Conservation (phyloP, 805 yeast species). For the Ogataea siamensis region DNA sequence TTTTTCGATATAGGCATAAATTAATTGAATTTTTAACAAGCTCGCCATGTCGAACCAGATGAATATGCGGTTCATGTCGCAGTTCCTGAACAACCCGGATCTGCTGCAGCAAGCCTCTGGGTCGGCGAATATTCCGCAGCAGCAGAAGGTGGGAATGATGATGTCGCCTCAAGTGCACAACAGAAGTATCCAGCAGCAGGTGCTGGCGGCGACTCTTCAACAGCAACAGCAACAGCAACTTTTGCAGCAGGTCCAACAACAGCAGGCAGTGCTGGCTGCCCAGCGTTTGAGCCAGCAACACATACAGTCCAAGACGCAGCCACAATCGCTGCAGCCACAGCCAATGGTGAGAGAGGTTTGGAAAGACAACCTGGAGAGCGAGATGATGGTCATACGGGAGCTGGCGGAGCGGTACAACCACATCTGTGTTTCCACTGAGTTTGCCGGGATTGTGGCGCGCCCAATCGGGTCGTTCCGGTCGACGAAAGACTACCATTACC, state of each 20-base stretch:
- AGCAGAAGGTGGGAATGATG: constrained; percentile 29
- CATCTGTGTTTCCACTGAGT: constrained; percentile 81
- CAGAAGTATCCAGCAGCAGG: constrained; percentile 32
- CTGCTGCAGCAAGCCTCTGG: constrained; percentile 13
- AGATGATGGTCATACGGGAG: constrained; percentile 59
- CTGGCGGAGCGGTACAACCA: constrained; percentile 55
- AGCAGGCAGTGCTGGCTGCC: constrained; percentile 21
- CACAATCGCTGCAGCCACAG: constrained; percentile 28
- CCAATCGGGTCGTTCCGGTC: constrained; percentile 93
- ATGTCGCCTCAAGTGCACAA: constrained; percentile 37
- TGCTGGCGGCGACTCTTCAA: constrained; percentile 25
- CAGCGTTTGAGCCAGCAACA: constrained; percentile 24
- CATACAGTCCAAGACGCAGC: constrained; percentile 20
- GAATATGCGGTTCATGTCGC: constrained; percentile 28
- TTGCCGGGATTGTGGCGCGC: constrained; percentile 93
- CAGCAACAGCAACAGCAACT: constrained; percentile 25
- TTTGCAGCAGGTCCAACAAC: constrained; percentile 25
- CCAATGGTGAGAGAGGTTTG: constrained; percentile 71
- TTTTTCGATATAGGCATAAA: neutral
- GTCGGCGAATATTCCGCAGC: constrained; percentile 6
- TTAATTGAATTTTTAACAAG: constrained; percentile 1
- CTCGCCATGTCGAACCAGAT: constrained; percentile 16
- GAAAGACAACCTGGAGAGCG: constrained; percentile 65
- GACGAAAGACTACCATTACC: constrained; percentile 91
- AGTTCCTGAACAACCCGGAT: constrained; percentile 27